These are phyloP conservation scores for Rhodotorula sp. DNA, from an alignment of 1,284 basidiomycete genomes.

Conservation along the genomic window DNA sequence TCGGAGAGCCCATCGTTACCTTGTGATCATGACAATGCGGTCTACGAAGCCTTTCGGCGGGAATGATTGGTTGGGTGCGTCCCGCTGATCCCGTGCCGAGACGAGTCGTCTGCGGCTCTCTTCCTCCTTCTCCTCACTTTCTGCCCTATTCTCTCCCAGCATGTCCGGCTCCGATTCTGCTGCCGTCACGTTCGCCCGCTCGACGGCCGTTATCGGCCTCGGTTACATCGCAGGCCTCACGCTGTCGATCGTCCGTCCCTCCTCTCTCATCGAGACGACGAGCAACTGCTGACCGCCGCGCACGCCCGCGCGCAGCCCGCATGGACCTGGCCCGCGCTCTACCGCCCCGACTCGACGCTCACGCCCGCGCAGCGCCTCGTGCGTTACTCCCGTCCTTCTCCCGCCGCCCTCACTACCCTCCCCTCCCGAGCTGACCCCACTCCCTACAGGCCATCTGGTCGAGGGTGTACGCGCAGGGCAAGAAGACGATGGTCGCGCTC, in stretches of 20 bases:
- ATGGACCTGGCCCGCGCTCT: background rate
- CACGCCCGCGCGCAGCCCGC: background rate
- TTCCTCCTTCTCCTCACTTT: background rate
- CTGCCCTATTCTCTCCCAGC: background rate
- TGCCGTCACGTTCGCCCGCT: background rate
- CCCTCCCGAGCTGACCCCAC: background rate
- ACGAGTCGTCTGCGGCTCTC: background rate
- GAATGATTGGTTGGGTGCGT: too few relatives aligned
- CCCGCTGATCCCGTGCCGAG: too few relatives aligned
- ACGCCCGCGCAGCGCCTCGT: background rate
- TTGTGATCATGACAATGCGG: too few relatives aligned
- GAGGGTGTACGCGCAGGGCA: constrained; percentile 11
- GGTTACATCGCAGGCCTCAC: background rate
- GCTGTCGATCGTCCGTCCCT: background rate
- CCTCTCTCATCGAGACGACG: too few relatives aligned
- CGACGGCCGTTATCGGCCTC: background rate
- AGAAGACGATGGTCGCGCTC: background rate
- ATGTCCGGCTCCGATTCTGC: constrained; percentile 6
- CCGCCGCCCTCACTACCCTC: too few relatives aligned
- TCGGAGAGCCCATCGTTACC: too few relatives aligned
- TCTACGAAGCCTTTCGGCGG: too few relatives aligned
- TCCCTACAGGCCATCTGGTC: background rate
- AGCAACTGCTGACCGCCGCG: background rate
- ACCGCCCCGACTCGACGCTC: background rate
- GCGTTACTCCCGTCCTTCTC: background rate